Conservation (phyloP, 495 filamentous ascomycete genomes). For the Friedmanniomyces endolithicus region DNA sequence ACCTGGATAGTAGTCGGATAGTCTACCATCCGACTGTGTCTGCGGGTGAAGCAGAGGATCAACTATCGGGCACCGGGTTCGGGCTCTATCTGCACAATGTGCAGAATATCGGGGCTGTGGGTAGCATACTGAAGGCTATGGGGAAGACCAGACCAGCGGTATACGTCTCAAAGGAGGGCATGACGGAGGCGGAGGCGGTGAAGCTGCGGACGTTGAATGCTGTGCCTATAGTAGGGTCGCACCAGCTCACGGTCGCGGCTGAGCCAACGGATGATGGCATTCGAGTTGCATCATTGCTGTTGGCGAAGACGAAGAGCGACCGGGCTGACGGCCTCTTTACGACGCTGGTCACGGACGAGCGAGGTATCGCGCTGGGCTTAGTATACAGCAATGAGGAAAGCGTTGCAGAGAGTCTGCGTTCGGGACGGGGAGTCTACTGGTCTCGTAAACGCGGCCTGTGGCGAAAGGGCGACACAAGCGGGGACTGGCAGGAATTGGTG, state of each 20-base stretch:
- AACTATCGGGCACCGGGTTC: constrained; percentile 39
- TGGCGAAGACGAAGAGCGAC: constrained; percentile 61
- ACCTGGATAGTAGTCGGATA: constrained; percentile 45
- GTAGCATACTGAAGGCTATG: constrained; percentile 34
- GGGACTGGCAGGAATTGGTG: constrained; percentile 81
- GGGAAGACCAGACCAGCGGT: constrained; percentile 34
- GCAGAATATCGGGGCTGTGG: constrained; percentile 33
- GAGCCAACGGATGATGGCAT: constrained; percentile 42
- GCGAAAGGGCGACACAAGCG: constrained; percentile 92
- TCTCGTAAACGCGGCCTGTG: constrained; percentile 87
- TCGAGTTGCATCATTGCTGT: constrained; percentile 54
- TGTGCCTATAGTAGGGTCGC: constrained; percentile 66
- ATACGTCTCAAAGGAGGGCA: constrained; percentile 37
- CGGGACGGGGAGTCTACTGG: constrained; percentile 87
- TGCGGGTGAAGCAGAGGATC: constrained; percentile 39
- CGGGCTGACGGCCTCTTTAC: constrained; percentile 72
- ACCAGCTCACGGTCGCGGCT: constrained; percentile 49
- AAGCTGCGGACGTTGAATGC: constrained; percentile 45
- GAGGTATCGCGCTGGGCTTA: constrained; percentile 70
- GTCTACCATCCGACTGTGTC: constrained; percentile 33
- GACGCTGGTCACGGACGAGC: constrained; percentile 79
- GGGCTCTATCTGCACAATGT: constrained; percentile 38
- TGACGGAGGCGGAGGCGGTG: constrained; percentile 34
- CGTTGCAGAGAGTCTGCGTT: constrained; percentile 70
- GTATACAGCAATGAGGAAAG: constrained; percentile 92